Evolutionary conservation across 2,329 filamentous ascomycete genomes (phyloP), one percentile per base, ranked within the genome.

Genomic region (Colletotrichum theobromicola): DNA sequence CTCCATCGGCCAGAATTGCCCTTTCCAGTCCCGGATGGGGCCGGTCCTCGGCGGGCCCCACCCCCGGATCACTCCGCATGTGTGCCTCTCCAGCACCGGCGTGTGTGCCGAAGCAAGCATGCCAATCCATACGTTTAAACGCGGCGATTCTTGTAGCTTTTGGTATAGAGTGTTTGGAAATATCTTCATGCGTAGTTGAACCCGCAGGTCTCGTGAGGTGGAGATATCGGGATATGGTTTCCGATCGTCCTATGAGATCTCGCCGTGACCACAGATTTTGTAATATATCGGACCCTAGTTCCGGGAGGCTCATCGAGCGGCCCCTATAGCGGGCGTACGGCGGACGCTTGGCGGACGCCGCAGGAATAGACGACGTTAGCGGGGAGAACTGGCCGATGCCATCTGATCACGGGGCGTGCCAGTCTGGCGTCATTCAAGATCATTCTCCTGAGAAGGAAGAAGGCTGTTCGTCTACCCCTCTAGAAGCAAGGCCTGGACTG

Each of bases 221-320:
- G 67, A 26, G 71, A 32, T n/a, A 15, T 74, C 67, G 67, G 67
- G 16, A 71, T 58, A n/a, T n/a, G 30, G 60, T 53, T 74, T 70
- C 71, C 67, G 67, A 74, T 37, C 53, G 5, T 32, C 67, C 67
- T 46, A 74, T 71, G 21, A 50, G 35, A 70, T 32, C 57, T 32
- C 28, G 18, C 55, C 4, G n/a, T 30, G n/a, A 13, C 46, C 34
- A 57, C n/a, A 55, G 42, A 60, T 35, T 16, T 60, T 9, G 30
- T 34, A 63, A 58, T 21, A 3, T 30, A 21, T 57, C 70, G 58
- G 70, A 24, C n/a, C 66, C 7, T 46, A 46, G 16, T 73, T 64
- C 70, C 58, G 65, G 32, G 9, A 46, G 16, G 7, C 32, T 63
- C 32, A 26, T 28, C 32, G 24, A 8, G 16, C 15, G 34, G 32